A percentile compares a stretch with the other conserved stretches of the same genome.
phyloP scores from a whole-genome alignment of 169 alveolate genomes.

The Cryptosporidium tyzzeri region DNA sequence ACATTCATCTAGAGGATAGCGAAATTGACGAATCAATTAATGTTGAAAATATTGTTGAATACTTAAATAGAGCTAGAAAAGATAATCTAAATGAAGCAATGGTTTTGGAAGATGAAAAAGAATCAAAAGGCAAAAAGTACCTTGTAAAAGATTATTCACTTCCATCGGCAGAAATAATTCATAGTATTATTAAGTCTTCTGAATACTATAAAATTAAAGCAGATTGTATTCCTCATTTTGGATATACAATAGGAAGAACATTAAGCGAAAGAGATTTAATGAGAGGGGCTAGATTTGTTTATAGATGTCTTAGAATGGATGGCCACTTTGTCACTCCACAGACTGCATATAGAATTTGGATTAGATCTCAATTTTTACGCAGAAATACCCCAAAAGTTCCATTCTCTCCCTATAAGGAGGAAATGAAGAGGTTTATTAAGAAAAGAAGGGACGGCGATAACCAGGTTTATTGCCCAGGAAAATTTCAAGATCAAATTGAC shows the following conservation, averaged over 20 bases:
- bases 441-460: slow-evolving; percentile 30
- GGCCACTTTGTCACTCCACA: slow-evolving; percentile 59
- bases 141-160: neutral
- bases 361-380: slow-evolving; percentile 45
- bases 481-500: slow-evolving; percentile 50
- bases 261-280: slow-evolving; percentile 26
- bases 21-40: slow-evolving; percentile 15
- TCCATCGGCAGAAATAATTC: slow-evolving; percentile 48
- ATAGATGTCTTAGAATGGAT: slow-evolving; percentile 74
- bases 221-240: slow-evolving; percentile 58
- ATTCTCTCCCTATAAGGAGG: slow-evolving; percentile 15
- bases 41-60: neutral
- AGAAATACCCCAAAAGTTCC: slow-evolving; percentile 36
- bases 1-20: slow-evolving; percentile 33
- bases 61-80: neutral
- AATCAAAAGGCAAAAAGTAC: neutral
- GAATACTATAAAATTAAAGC: slow-evolving; percentile 60
- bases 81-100: neutral
- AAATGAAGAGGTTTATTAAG: slow-evolving; percentile 53
- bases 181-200: slow-evolving; percentile 45
- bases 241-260: slow-evolving; percentile 32
- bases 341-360: slow-evolving; percentile 70
- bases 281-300: slow-evolving; percentile 71
- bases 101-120: neutral
- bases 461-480: slow-evolving; percentile 68